phyloP scores from a whole-genome alignment of 352 stramenopile species.

The Pythium periplocum region DNA sequence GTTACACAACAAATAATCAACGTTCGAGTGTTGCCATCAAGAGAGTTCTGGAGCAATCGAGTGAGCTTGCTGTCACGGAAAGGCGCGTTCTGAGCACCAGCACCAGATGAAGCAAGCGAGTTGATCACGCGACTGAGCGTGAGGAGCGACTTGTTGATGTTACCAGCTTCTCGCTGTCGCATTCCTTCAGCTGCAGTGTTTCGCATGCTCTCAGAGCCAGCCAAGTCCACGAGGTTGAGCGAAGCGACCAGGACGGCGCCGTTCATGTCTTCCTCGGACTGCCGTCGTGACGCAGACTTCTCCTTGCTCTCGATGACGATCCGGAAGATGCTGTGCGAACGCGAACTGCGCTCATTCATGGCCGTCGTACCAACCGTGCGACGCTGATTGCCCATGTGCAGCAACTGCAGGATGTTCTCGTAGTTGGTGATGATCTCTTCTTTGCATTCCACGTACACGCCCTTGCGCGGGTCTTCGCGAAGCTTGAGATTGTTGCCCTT shows the following conservation, averaged over 20 bases:
- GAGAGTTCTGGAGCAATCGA: constrained; percentile 87
- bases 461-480: constrained; percentile 91
- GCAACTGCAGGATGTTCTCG: constrained; percentile 50
- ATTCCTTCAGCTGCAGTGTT: constrained; percentile 93
- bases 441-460: constrained; percentile 96
- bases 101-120: constrained; percentile 36
- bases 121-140: constrained; percentile 95
- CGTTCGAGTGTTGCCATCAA: constrained; percentile 89
- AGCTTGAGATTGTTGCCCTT: constrained; percentile 69
- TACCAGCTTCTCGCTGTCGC: constrained; percentile 93
- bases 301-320: constrained; percentile 83
- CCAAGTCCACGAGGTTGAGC: constrained; percentile 97
- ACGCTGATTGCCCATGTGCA: constrained; percentile 62
- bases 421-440: constrained; percentile 91
- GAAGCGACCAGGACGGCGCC: constrained; percentile 90
- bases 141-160: constrained; percentile 96
- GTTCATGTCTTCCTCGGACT: constrained; percentile 65
- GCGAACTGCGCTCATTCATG: constrained; percentile 80
- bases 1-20: constrained; percentile 87
- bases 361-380: constrained; percentile 59
- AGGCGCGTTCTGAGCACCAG: constrained; percentile 41
- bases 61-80: constrained; percentile 91
- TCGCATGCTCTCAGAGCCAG: constrained; percentile 95
- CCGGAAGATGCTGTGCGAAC: constrained; percentile 80
- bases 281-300: constrained; percentile 34